Evolutionary conservation across 306 rosid genomes (phyloP).

Genomic region (Quercus alba): DNA sequence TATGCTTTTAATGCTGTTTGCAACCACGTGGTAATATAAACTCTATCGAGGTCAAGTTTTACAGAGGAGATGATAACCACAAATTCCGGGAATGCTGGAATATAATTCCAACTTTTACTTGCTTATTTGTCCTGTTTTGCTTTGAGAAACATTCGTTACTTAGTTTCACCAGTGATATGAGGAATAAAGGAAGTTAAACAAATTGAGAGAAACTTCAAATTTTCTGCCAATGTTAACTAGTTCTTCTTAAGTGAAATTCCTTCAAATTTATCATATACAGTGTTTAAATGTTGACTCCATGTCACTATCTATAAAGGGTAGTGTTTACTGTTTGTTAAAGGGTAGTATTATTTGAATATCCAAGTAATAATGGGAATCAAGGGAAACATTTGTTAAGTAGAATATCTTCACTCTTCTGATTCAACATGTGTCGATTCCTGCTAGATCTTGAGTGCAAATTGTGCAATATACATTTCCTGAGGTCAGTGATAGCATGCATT

Average conservation of each 20-base stretch:
- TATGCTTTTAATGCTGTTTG: neutral
- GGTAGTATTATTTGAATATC: constrained; percentile 61
- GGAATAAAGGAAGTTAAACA: neutral
- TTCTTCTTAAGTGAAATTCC: neutral
- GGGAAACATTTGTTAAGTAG: constrained; percentile 55
- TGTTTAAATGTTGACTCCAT: neutral
- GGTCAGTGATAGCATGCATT: constrained; percentile 41
- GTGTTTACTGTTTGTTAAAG: no score
- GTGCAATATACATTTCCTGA: constrained; percentile 59
- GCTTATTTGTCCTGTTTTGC: neutral
- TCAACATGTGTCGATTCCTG: constrained; percentile 58
- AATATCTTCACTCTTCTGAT: constrained; percentile 55
- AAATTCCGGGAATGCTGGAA: neutral
- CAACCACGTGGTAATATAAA: neutral
- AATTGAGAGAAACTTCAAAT: neutral
- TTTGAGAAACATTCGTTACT: neutral
- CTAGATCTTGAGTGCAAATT: constrained; percentile 46
- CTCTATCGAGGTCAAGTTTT: neutral
- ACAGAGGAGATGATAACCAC: neutral
- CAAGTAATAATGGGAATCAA: constrained; percentile 72
- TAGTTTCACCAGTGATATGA: neutral
- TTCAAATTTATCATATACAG: neutral
- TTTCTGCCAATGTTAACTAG: neutral
- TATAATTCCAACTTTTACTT: neutral
- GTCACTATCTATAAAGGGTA: no score